phyloP scores from a whole-genome alignment of 768 basidiomycete species.

The Boletales sp. region DNA sequence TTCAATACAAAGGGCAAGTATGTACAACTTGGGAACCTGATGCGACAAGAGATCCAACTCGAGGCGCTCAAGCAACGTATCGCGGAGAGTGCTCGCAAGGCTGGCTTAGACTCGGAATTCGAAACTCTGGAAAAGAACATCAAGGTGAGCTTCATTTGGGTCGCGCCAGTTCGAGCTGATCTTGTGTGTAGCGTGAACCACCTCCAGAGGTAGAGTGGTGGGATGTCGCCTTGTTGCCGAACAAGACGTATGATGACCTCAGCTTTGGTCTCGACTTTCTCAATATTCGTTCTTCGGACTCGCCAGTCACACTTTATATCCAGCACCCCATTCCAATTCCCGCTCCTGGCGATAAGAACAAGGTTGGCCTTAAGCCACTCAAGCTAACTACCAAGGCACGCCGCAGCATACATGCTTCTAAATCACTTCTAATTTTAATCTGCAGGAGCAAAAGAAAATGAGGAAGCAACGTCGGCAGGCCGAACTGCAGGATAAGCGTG shows the following conservation, averaged over 20 bases:
- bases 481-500: slow-evolving; percentile 91
- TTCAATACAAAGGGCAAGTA: slow-evolving; percentile 96
- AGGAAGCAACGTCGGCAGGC: slow-evolving; percentile 83
- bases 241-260: slow-evolving; percentile 77
- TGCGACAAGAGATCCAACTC: slow-evolving; percentile 72
- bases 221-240: slow-evolving; percentile 85
- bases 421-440: not conserved
- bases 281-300: slow-evolving; percentile 61
- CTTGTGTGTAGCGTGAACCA: slow-evolving; percentile 58
- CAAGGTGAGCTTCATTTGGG: slow-evolving; percentile 48
- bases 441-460: slow-evolving; percentile 93
- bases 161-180: not conserved
- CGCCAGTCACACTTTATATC: slow-evolving; percentile 85
- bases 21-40: slow-evolving; percentile 64
- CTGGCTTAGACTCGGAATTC: slow-evolving; percentile 90
- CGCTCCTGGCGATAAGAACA: slow-evolving; percentile 82
- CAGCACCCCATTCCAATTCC: slow-evolving; percentile 98
- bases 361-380: slow-evolving; percentile 73
- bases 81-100: slow-evolving; percentile 88
- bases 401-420: not conserved
- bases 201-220: slow-evolving; percentile 97
- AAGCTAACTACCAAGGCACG: slow-evolving; percentile 87
- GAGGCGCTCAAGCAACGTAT: slow-evolving; percentile 92
- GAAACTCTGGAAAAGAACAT: slow-evolving; percentile 89
- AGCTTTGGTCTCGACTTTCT: slow-evolving; percentile 51